phyloP scores from a whole-genome alignment of 2,329 filamentous ascomycete species.

The Helicocarpus griseus region DNA sequence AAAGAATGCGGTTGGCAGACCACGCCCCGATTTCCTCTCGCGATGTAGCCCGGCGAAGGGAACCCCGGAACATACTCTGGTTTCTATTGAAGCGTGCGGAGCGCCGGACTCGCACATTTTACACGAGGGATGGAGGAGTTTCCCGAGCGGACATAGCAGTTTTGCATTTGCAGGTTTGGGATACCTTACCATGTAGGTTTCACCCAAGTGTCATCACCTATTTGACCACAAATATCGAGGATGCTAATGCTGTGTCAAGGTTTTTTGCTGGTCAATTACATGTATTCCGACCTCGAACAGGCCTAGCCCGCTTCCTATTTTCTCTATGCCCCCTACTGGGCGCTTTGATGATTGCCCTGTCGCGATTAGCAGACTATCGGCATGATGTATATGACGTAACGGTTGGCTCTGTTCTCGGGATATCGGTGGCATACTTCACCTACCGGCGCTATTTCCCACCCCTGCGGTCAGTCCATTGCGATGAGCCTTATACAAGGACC shows the following conservation, averaged over 20 bases:
- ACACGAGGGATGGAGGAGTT: constrained; percentile 57
- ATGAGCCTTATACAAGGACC: constrained; percentile 8
- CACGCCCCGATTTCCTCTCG: constrained; percentile 78
- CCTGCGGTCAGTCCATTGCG: constrained; percentile 7
- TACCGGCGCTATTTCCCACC: constrained; percentile 52
- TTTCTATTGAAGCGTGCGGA: constrained; percentile 39
- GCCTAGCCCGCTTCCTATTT: constrained; percentile 46
- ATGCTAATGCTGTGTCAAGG: constrained; percentile 16
- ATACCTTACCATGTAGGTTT: constrained; percentile 42
- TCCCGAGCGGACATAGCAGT: constrained; percentile 54
- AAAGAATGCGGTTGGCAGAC: constrained; percentile 78
- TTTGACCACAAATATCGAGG: neutral
- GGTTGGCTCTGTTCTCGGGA: constrained; percentile 45
- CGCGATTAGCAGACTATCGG: constrained; percentile 53
- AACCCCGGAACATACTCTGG: constrained; percentile 45
- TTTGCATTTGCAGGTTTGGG: constrained; percentile 54
- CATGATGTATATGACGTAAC: constrained; percentile 57
- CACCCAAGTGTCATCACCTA: constrained; percentile 13
- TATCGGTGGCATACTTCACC: constrained; percentile 46
- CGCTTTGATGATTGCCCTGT: constrained; percentile 51
- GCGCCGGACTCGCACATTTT: constrained; percentile 46
- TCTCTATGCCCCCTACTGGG: constrained; percentile 47
- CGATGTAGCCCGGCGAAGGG: constrained; percentile 64
- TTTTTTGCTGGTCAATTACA: constrained; percentile 47
- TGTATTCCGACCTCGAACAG: constrained; percentile 48